phyloP scores from a whole-genome alignment of 441 rosid genomes.

The Mallotus repandus region DNA sequence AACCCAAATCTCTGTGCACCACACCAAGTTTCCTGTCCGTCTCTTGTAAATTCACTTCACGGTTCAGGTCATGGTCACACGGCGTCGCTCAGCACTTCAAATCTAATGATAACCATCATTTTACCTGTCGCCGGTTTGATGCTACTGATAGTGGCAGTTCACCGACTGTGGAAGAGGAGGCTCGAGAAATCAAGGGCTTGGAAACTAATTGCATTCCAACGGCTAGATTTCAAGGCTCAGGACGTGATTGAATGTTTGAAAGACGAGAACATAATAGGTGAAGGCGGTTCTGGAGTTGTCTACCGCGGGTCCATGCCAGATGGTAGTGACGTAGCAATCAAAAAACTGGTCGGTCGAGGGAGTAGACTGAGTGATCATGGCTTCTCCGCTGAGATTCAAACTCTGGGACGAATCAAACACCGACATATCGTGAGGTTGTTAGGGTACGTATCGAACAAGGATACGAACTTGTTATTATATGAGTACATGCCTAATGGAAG shows the following conservation, averaged over 20 bases:
- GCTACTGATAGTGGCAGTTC: constrained; percentile 42
- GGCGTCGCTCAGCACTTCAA: constrained; percentile 39
- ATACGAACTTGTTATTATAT: constrained; percentile 68
- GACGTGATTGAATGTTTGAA: constrained; percentile 75
- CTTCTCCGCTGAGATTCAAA: constrained; percentile 90
- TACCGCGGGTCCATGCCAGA: constrained; percentile 79
- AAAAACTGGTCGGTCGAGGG: constrained; percentile 64
- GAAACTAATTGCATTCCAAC: constrained; percentile 83
- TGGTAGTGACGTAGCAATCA: constrained; percentile 73
- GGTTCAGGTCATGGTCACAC: constrained; percentile 30
- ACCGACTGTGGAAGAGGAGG: constrained; percentile 45
- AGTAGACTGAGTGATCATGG: constrained; percentile 76
- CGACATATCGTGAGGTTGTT: constrained; percentile 78
- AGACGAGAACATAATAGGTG: constrained; percentile 87
- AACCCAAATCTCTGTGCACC: constrained; percentile 64
- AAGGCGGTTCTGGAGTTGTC: constrained; percentile 91
- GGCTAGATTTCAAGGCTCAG: constrained; percentile 69
- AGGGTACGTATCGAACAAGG: constrained; percentile 82
- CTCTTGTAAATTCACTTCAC: not conserved
- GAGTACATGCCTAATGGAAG: constrained; percentile 93
- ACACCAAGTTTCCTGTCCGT: constrained; percentile 39
- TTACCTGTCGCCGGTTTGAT: constrained; percentile 39
- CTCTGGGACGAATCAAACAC: constrained; percentile 76
- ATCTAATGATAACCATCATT: constrained; percentile 44
- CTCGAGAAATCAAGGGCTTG: constrained; percentile 51